Base-by-base conservation (phyloP, 208 protist species). In the Angomonas ambiguus region DNA sequence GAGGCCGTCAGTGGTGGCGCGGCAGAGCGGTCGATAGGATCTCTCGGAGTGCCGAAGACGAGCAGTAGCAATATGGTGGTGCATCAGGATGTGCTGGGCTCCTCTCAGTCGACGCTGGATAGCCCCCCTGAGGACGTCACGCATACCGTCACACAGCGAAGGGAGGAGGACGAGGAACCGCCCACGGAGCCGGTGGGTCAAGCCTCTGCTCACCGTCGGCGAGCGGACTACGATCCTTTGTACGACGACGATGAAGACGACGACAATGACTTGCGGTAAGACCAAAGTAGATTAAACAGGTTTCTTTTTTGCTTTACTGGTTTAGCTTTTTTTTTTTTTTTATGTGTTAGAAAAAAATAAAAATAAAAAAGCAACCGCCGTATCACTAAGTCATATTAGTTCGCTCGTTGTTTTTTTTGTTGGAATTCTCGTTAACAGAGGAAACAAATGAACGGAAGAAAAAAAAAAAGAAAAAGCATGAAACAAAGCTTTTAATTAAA, bases 171-270 rank as follows among this genome's bases (percentile, higher is more conserved):
- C n/a, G 11, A 30, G n/a, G n/a, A 56, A 24, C n/a, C 49, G 49
- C 11, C 49, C n/a, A 56, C 49, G 49, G 49, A 56, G 49, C n/a
- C 49, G n/a, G 22, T 25, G 6, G 49, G 10, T 24, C n/a, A 11
- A 8, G 27, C 8, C 6, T 6, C 11, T 24, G 5, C 49, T 25
- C n/a, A 16, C n/a, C n/a, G 49, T 11, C 49, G n/a, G 49, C 49
- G n/a, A 11, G 49, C 10, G 49, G 49, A 56, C 49, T 56, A 56
- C 49, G 49, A 56, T 24, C 49, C 49, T 8, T 24, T 56, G 10
- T 56, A 56, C 49, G 49, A 56, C 49, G 49, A 56, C 49, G 49
- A 56, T 56, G n/a, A 20, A 11, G 11, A 48, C n/a, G n/a, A n/a
- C 38, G 16, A 16, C 16, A 16, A 45, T 45, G 38, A 45, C 16